phyloP scores from a whole-genome alignment of 2,329 filamentous ascomycete genomes.

The Ophiocordyceps robertsii region DNA sequence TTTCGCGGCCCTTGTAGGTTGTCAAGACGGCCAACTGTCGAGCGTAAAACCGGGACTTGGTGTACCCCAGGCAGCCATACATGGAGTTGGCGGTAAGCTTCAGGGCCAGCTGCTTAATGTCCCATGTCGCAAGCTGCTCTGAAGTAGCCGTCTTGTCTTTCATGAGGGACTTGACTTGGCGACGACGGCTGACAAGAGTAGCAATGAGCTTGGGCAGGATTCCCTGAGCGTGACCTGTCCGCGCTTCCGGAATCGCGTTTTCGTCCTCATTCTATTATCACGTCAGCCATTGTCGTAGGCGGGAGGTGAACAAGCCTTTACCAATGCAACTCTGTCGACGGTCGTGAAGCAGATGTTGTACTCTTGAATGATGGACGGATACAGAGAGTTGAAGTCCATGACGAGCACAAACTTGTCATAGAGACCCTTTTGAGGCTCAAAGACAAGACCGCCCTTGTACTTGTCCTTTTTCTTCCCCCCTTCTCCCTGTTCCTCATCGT shows the following conservation, averaged over 20 bases:
- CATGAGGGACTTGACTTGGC: conserved; percentile 93
- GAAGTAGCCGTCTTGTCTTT: conserved; percentile 78
- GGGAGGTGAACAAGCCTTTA: conserved; percentile 26
- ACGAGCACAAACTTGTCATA: conserved; percentile 98
- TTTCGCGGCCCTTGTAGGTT: conserved; percentile 94
- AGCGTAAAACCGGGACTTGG: conserved; percentile 93
- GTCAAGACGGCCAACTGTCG: conserved; percentile 89
- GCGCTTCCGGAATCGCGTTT: conserved; percentile 80
- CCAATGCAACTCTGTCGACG: conserved; percentile 62
- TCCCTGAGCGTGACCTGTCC: conserved; percentile 62
- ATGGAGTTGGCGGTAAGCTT: conserved; percentile 99
- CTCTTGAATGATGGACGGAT: conserved; percentile 97
- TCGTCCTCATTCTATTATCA: conserved; percentile 49
- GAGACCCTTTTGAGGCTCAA: conserved; percentile 91
- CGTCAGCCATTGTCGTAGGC: background rate
- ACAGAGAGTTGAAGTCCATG: conserved; percentile 99
- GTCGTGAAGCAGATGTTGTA: conserved; percentile 99
- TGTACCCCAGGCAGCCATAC: conserved; percentile 97
- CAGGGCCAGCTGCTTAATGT: conserved; percentile 92
- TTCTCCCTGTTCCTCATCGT: conserved; percentile 49
- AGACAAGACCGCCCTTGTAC: conserved; percentile 95
- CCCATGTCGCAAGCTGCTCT: conserved; percentile 87
- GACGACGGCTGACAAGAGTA: conserved; percentile 76
- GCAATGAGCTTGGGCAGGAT: conserved; percentile 85
- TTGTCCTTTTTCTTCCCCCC: conserved; percentile 97